Conservation (phyloP, 1,284 basidiomycete species). For the Cyathus pygmaeus region DNA sequence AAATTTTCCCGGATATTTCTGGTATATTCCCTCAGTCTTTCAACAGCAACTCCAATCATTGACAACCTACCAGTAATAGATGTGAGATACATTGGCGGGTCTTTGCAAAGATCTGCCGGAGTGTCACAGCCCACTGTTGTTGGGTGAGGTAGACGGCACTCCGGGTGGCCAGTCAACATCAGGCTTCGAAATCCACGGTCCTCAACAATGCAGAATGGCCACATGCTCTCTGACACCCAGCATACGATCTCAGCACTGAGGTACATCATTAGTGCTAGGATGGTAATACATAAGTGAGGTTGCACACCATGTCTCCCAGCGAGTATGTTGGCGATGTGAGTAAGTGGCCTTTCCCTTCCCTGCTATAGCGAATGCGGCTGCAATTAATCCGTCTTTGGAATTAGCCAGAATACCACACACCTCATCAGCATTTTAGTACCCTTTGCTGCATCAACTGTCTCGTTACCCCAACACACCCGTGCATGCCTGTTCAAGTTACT, state of each 20-base stretch:
- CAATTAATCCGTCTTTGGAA: conserved; percentile 22
- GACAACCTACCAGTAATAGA: background rate
- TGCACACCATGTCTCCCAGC: background rate
- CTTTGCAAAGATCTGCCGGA: background rate
- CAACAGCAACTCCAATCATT: background rate
- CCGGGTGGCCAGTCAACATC: background rate
- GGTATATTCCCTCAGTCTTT: background rate
- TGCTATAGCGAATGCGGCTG: conserved; percentile 1
- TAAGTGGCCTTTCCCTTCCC: background rate
- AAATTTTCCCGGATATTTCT: conserved; percentile 13
- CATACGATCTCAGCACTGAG: background rate
- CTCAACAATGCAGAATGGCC: background rate
- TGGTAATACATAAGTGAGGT: background rate
- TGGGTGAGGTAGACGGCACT: conserved; percentile 19
- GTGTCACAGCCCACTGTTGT: conserved; percentile 15
- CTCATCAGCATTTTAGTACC: too few relatives aligned
- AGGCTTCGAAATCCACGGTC: background rate
- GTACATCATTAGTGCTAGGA: background rate
- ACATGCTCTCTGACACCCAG: background rate
- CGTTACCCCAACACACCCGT: conserved; percentile 9
- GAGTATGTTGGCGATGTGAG: background rate
- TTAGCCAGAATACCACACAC: too few relatives aligned
- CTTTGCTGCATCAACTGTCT: conserved; percentile 28
- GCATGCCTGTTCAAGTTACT: too few relatives aligned
- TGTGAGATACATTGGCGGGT: background rate